Evolutionary conservation across 2,329 filamentous ascomycete species (phyloP).

Genomic region (Stachybotrys echinatus): DNA sequence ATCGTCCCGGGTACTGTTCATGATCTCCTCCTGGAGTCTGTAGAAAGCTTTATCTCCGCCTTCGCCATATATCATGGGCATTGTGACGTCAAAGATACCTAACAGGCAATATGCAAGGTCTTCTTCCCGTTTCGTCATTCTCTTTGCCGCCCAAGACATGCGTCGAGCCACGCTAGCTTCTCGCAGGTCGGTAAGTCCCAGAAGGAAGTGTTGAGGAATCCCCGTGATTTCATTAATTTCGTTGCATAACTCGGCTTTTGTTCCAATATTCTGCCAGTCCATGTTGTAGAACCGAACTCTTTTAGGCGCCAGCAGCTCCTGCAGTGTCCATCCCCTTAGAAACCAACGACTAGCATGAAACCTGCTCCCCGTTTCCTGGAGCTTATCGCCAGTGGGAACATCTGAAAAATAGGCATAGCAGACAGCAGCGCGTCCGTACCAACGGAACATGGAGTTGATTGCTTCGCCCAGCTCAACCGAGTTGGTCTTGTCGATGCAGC

Average conservation of each 20-base stretch:
- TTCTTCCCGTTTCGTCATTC: not conserved
- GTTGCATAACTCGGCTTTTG: not conserved
- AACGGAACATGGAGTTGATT: too few relatives aligned
- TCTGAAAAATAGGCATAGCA: not conserved
- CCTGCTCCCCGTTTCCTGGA: not conserved
- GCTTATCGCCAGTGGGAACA: not conserved
- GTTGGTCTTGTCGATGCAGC: constrained; percentile 1
- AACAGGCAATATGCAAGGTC: not conserved
- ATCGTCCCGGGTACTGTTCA: not conserved
- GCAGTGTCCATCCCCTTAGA: not conserved
- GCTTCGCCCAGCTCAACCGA: not conserved
- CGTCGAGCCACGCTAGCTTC: not conserved
- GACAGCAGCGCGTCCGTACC: not conserved
- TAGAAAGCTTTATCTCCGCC: not conserved
- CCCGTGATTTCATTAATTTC: not conserved
- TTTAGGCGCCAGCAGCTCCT: not conserved
- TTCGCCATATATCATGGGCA: not conserved
- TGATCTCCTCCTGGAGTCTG: not conserved
- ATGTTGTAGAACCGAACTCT: not conserved
- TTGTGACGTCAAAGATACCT: not conserved
- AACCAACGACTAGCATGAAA: not conserved
- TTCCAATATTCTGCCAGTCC: not conserved
- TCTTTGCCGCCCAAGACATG: not conserved
- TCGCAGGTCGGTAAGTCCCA: not conserved
- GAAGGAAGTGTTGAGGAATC: not conserved